phyloP scores from a whole-genome alignment of 73 alveolate genomes.

The Paramecium bursaria region DNA sequence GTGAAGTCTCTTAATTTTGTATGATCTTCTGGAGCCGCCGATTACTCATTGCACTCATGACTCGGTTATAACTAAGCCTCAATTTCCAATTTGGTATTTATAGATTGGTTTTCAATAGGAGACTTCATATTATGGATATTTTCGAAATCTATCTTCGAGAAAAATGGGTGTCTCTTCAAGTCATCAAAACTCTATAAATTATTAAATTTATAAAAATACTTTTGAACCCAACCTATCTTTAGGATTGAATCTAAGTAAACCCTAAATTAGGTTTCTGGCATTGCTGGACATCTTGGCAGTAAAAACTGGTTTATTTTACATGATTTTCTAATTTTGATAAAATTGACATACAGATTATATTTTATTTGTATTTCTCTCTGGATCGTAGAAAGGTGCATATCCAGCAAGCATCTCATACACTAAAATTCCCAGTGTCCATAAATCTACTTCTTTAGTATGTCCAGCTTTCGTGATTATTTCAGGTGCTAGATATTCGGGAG shows the following conservation, averaged over 20 bases:
- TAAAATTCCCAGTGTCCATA: conserved; percentile 79
- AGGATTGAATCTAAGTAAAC: conserved; percentile 39
- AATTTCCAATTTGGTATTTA: no score
- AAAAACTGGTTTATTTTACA: conserved; percentile 36
- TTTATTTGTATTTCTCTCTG: conserved; percentile 5
- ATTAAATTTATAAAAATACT: not conserved
- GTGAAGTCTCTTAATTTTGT: no score
- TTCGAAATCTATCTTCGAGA: not conserved
- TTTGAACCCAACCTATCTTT: conserved; percentile 39
- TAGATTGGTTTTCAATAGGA: not conserved
- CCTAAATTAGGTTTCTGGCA: conserved; percentile 22
- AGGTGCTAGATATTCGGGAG: conserved; percentile 95
- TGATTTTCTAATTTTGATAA: not conserved
- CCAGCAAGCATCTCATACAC: conserved; percentile 51
- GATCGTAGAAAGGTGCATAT: conserved; percentile 21
- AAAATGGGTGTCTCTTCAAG: not conserved
- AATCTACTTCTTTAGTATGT: conserved; percentile 85
- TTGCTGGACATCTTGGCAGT: conserved; percentile 45
- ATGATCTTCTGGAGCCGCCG: no score
- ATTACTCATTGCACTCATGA: no score
- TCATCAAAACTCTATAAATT: not conserved
- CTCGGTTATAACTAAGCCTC: no score
- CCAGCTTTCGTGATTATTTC: conserved; percentile 83
- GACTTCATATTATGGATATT: not conserved
- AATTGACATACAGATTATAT: conserved; percentile 20